Evolutionary conservation across 1,284 basidiomycete genomes (phyloP), one percentile per base, ranked within the genome.

Genomic region (Leucoagaricus sp.): DNA sequence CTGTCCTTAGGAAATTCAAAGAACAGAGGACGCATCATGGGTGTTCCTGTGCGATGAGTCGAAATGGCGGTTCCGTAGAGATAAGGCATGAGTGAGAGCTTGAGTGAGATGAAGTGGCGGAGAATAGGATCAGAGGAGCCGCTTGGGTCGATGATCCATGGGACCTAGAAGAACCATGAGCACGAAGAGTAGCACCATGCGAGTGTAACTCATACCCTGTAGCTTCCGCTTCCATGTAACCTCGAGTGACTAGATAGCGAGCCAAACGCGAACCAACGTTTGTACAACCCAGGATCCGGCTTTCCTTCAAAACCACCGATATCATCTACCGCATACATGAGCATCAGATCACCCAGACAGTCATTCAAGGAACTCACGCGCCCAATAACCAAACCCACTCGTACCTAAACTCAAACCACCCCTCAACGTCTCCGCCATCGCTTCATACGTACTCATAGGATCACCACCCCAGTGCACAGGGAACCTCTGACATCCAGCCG

Each of bases 351-450:
- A 34, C 38, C 17, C 8, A 10, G 19, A n/a, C 10, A 8, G 9
- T 13, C 1, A 7, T 8, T 21, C 10, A 2, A 44, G 13, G 12
- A 10, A 64, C 65, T 55, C 40, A 67, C 66, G 82, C 28, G 81
- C 80, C 64, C 79, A 75, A 64, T 78, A 84, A 2, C 78, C 79
- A 63, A 83, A 86, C 6, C 83, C 83, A n/a, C 81, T 84, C 1
- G 77, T 61, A 0, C 79, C 79, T 57, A 86, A 67, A 61, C 80
- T 81, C 33, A 86, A 67, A 0, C 79, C 81, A 8, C 84, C 83
- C n/a, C 83, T 75, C n/a, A 85, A 71, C 1, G 81, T 79, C 70
- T 86, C 84, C 0, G 80, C 80, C 84, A 86, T 86, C 7, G 82
- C 84, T 59, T 84, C 82, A 64, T 79, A 85, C 0, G 82, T 83